Evolutionary conservation across 352 stramenopile species (phyloP).

Genomic region (Phytophthora ramorum): DNA sequence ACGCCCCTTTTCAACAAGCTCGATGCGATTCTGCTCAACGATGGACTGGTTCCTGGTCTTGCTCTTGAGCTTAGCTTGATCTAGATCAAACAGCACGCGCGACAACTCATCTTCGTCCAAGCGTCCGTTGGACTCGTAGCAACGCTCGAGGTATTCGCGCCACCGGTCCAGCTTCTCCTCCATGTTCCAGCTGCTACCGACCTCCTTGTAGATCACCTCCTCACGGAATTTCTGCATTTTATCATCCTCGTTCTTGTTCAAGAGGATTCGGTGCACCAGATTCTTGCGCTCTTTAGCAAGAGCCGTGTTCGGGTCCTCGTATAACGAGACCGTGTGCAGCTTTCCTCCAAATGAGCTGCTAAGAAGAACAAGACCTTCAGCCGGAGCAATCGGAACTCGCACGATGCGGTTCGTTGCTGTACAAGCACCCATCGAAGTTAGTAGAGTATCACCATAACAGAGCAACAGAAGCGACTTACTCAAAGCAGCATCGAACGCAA

Average conservation of each 20-base stretch:
- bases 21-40: constrained; percentile 59
- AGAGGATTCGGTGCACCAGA: constrained; percentile 65
- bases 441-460: background rate
- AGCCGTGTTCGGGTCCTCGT: constrained; percentile 69
- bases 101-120: constrained; percentile 54
- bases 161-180: constrained; percentile 62
- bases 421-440: constrained; percentile 18
- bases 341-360: constrained; percentile 86
- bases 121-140: constrained; percentile 55
- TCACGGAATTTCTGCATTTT: constrained; percentile 73
- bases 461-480: constrained; percentile 39
- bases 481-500: constrained; percentile 76
- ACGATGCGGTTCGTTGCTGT: constrained; percentile 80
- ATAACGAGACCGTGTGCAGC: constrained; percentile 79
- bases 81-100: constrained; percentile 42
- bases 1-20: constrained; percentile 42
- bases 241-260: constrained; percentile 54
- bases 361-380: constrained; percentile 88
- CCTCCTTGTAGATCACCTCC: constrained; percentile 78
- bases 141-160: constrained; percentile 64
- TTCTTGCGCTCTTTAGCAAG: constrained; percentile 62
- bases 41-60: constrained; percentile 57
- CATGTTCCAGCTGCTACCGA: constrained; percentile 57
- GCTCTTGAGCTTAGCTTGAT: constrained; percentile 40
- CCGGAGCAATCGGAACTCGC: constrained; percentile 87